Evolutionary conservation across 345 rosid species (phyloP).

Genomic region (Gossypium thurberi): DNA sequence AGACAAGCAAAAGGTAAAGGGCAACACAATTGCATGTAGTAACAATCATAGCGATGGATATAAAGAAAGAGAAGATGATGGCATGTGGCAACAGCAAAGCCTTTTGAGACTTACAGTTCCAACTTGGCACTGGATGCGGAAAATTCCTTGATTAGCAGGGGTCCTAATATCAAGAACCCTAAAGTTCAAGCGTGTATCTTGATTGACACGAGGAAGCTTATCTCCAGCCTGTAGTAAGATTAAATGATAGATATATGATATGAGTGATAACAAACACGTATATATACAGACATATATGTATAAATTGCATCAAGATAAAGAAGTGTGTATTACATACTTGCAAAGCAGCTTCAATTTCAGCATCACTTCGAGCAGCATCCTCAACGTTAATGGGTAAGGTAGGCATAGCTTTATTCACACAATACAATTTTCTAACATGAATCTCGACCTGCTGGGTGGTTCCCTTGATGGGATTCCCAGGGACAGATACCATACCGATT

Average conservation of each 20-base stretch:
- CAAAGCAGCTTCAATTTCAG: background rate
- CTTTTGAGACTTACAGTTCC: slow-evolving; percentile 25
- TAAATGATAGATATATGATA: background rate
- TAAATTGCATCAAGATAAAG: slow-evolving; percentile 29
- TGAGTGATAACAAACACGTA: background rate
- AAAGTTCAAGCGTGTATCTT: slow-evolving; percentile 70
- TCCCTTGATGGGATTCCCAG: slow-evolving; percentile 44
- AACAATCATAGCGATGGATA: background rate
- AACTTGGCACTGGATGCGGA: slow-evolving; percentile 56
- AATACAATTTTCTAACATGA: slow-evolving; percentile 54
- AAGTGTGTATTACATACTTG: background rate
- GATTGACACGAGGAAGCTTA: slow-evolving; percentile 64
- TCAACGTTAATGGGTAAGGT: slow-evolving; percentile 62
- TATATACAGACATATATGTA: background rate
- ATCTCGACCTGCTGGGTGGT: slow-evolving; percentile 69
- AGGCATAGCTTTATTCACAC: slow-evolving; percentile 49
- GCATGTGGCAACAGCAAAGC: background rate
- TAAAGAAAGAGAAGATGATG: background rate
- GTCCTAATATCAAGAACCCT: slow-evolving; percentile 76
- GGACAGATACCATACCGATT: slow-evolving; percentile 43
- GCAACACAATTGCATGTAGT: background rate
- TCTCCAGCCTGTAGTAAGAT: slow-evolving; percentile 41
- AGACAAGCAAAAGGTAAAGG: background rate
- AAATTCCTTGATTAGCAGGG: slow-evolving; percentile 77
- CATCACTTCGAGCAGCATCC: slow-evolving; percentile 40